Base-by-base conservation (phyloP, 495 filamentous ascomycete species). In the Aspergillus hancockii region DNA sequence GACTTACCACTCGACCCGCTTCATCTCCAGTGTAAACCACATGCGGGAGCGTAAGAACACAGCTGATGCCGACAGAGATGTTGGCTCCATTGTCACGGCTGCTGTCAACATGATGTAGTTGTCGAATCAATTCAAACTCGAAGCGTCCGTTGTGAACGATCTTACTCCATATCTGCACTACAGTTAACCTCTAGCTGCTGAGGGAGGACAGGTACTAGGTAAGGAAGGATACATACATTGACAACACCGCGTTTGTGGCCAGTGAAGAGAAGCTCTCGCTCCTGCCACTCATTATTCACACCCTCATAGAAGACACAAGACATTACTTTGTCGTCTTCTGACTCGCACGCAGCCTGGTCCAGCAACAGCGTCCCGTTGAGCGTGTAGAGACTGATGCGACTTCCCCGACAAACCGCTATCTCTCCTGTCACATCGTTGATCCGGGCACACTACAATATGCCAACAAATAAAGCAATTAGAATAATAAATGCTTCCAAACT, bases 301-400 rank as follows among this genome's bases (percentile, higher is more conserved):
- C 94, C 94, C 70, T 98, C 93, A 76, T 97, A 98, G 71, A 95
- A 97, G 13, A 92, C 90, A 63, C 92, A 97, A 16, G 86, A 86
- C 36, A 88, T 75, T 9, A 97, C 83, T 32, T 75, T 83, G 60
- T 94, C 90, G 32, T 94, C 92, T 12, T 74, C 74, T 8, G 85
- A 82, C 5, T 85, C 83, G 55, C 89, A 92, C 4, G 95, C 83
- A 30, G 85, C 85, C 67, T 96, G 90, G 54, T 93, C 87, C 2
- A 97, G 79, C 13, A 98, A 72, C 0, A 92, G 60, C 25, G 89
- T 83, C 9, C 94, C 94, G 63, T 98, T 98, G 23, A 98, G 79
- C 0, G 91, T 94, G 70, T 89, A 97, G n/a, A 98, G 71, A 8
- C 85, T 71, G 40, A 96, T 75, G 40, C 87, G 80, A 22, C 83